Evolutionary conservation across 2,329 filamentous ascomycete genomes (phyloP), one percentile per base, ranked within the genome.

Genomic region (Ophiostoma pallidulum): DNA sequence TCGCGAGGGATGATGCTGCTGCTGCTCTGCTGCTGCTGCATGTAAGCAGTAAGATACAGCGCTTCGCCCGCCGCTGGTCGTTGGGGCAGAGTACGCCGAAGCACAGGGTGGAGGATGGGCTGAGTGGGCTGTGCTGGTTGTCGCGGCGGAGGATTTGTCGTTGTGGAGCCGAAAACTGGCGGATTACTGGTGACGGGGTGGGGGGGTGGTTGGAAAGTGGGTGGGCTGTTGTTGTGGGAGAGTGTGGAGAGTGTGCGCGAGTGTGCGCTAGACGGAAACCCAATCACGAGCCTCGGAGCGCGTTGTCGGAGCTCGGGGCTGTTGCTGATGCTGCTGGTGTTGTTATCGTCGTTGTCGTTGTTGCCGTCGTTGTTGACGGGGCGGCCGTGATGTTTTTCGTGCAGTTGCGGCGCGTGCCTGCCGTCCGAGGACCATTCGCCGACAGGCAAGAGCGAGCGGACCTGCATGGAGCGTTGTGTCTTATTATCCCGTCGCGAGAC

Each of bases 1-100:
- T 13, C n/a, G 37, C 12, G 13, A 20, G 31, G 53, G 56, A 59
- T 59, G 58, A 58, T 59, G n/a, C n/a, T n/a, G n/a, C n/a, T n/a
- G n/a, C n/a, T n/a, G n/a, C n/a, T n/a, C n/a, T n/a, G n/a, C n/a
- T n/a, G n/a, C n/a, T n/a, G n/a, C n/a, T n/a, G n/a, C n/a, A n/a
- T n/a, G n/a, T n/a, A n/a, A n/a, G n/a, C n/a, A n/a, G n/a, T n/a
- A n/a, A n/a, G n/a, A n/a, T n/a, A n/a, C n/a, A n/a, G n/a, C n/a
- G n/a, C n/a, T n/a, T n/a, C n/a, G n/a, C n/a, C n/a, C n/a, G n/a
- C n/a, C n/a, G n/a, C n/a, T n/a, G n/a, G n/a, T n/a, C 35, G 46
- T 40, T 41, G 20, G 33, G 16, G 24, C 14, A 20, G 18, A 10
- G 28, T 20, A 38, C n/a, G n/a, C n/a, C n/a, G n/a, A n/a, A n/a